Evolutionary conservation across 106 monocot species (phyloP).

Genomic region (Posidonia australis): DNA sequence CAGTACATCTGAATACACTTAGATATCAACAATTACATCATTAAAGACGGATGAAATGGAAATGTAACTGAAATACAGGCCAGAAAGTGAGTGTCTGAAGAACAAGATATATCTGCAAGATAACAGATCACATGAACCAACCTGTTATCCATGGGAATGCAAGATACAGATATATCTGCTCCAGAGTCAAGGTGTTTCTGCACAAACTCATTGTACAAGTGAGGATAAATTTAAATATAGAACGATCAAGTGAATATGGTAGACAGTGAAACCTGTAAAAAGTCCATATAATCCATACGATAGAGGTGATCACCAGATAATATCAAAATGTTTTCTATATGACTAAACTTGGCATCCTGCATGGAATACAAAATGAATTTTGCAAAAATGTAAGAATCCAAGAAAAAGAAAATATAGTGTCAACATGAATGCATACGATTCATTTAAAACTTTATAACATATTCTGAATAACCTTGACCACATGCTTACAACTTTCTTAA

Average conservation of each 20-base stretch:
- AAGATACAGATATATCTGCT: conserved; percentile 22
- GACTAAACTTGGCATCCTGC: conserved; percentile 19
- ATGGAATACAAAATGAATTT: background rate
- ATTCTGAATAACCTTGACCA: too few species aligned
- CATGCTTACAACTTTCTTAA: background rate
- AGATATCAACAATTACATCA: too few species aligned
- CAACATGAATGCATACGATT: too few species aligned
- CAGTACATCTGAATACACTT: too few species aligned
- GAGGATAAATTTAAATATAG: too few species aligned
- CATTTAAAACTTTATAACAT: too few species aligned
- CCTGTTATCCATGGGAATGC: conserved; percentile 18
- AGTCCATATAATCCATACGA: conserved; percentile 28
- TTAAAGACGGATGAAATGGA: too few species aligned
- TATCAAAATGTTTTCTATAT: conserved; percentile 22
- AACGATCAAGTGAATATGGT: background rate
- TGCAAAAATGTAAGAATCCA: too few species aligned
- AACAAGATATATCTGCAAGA: too few species aligned
- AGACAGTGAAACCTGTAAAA: conserved; percentile 10
- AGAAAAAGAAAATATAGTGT: too few species aligned
- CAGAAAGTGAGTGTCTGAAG: too few species aligned
- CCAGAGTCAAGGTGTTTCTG: conserved; percentile 15
- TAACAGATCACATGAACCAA: background rate
- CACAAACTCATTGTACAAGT: background rate
- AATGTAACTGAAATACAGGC: too few species aligned
- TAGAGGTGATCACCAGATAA: conserved; percentile 26